Evolutionary conservation across 306 rosid genomes (phyloP), one percentile per base, ranked within the genome.

Genomic region (Quercus mongolica): DNA sequence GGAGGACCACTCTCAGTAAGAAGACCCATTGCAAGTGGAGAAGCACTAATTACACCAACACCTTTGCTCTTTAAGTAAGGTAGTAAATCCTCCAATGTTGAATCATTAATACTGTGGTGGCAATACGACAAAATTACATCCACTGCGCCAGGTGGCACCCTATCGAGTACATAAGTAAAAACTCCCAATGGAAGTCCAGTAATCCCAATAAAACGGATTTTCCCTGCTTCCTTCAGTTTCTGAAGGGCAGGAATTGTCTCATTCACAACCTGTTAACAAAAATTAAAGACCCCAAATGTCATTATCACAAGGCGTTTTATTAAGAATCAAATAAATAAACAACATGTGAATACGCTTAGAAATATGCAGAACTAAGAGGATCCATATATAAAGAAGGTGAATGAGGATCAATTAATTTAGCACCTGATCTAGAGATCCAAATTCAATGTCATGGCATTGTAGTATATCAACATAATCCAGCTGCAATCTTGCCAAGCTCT

Each of bases 401-500:
- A 75, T 7, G 3, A 62, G 10, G 56, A 30, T 46, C 9, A 70
- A 38, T 73, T 17, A 14, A 41, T 11, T 54, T 49, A 69, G 28
- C 19, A 91, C 99, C 95, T 92, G 98, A 71, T 92, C 92, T 14
- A 95, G 89, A 54, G 90, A 86, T 15, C 90, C 98, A 71, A 91
- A 95, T 83, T 95, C 99, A 81, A 95, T 92, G 56, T 95, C 99
- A 82, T 95, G 99, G 79, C 99, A 95, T 68, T 90, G 97, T 46
- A 95, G 84, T 78, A 95, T 90, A 86, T 95, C 99, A 10, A 95
- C 97, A 18, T 92, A 92, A 41, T 92, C 97, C 12, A 95, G 85
- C 87, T 92, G 96, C 85, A 95, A 85, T 58, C 99, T 91, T 73
- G 80, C 85, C 89, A 95, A 91, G 84, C 99, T 95, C 91, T 95